Percentiles rank a stretch among this genome's conserved stretches.
phyloP scores from a whole-genome alignment of 257 asterid genomes.

The Coffea canephora region DNA sequence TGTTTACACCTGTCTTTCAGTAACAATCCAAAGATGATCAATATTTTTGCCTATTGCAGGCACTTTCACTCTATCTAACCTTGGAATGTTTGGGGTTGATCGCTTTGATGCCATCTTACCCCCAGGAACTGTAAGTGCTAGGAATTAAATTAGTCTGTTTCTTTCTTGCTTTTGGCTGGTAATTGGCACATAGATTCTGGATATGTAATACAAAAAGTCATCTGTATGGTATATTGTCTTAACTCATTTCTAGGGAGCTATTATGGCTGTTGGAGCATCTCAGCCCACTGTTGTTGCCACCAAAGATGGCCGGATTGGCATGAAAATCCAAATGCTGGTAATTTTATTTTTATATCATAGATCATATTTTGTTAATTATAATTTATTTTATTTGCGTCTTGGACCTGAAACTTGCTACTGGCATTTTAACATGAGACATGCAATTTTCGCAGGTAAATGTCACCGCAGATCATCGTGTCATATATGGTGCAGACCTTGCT shows the following conservation, averaged over 20 bases:
- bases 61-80: conserved; percentile 78
- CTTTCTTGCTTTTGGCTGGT: background rate
- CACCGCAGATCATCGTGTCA: conserved; percentile 79
- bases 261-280: conserved; percentile 96
- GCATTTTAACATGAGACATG: conserved; percentile 21
- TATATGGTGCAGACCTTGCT: conserved; percentile 87
- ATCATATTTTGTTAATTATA: background rate
- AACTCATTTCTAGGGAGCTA: conserved; percentile 65
- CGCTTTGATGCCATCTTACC: conserved; percentile 95
- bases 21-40: background rate
- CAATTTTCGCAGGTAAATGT: conserved; percentile 58
- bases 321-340: conserved; percentile 79
- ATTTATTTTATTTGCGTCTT: conserved; percentile 18
- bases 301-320: conserved; percentile 69
- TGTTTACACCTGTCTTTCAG: background rate
- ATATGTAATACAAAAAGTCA: background rate
- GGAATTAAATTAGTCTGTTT: conserved; percentile 7
- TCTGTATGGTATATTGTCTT: background rate
- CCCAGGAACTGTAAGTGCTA: conserved; percentile 87
- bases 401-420: background rate
- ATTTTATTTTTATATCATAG: conserved; percentile 20
- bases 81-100: conserved; percentile 98
- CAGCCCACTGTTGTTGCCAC: conserved; percentile 63
- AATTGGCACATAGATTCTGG: background rate
- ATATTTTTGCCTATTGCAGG: conserved; percentile 36